Base-by-base conservation (phyloP, 805 yeast genomes). In the Zygoascus bituminiphila region DNA sequence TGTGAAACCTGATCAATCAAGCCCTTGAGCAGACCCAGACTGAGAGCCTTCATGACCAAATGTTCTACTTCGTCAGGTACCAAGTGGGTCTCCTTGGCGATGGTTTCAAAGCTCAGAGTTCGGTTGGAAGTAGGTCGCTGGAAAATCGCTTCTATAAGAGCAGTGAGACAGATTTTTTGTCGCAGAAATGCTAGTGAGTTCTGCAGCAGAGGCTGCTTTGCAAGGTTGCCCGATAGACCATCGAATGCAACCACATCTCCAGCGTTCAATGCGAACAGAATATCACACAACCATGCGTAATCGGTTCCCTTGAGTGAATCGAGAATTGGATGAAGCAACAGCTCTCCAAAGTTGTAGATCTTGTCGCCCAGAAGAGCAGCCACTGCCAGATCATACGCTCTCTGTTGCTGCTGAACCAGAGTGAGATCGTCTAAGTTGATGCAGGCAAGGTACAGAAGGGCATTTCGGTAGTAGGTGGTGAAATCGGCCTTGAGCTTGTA, bases 291-390 rank as follows among this genome's bases (percentile, higher is more conserved):
- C 95, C 96, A 88, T 33, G 69, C 65, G 63, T 77, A 77, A 41
- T 70, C 70, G 37, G 77, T 65, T 46, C 69, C 73, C 23, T 69
- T 68, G 38, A 84, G 73, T 36, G 72, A 65, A 38, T 70, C 62
- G 65, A 88, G 76, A 42, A 91, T 80, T 40, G 93, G 95, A 66
- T 91, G 98, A 64, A 88, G 79, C 52, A 93, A 75, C 54, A 93
- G 76, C 68, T 93, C 98, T 45, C 98, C 98, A 66, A 93, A 93
- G 69, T 91, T 93, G 72, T 88, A 93, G 57, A 91, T 86, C 60
- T 78, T 81, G 62, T 88, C 95, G 44, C 97, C 98, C 57, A 91
- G 73, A 51, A 93, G 70, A 0, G 97, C 98, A 26, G 95, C 81
- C 42, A 88, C 73, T 51, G 91, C 76, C 56, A 91, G 76, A 56